Conservation (phyloP, 106 monocot species). For the Platanthera zijinensis region DNA sequence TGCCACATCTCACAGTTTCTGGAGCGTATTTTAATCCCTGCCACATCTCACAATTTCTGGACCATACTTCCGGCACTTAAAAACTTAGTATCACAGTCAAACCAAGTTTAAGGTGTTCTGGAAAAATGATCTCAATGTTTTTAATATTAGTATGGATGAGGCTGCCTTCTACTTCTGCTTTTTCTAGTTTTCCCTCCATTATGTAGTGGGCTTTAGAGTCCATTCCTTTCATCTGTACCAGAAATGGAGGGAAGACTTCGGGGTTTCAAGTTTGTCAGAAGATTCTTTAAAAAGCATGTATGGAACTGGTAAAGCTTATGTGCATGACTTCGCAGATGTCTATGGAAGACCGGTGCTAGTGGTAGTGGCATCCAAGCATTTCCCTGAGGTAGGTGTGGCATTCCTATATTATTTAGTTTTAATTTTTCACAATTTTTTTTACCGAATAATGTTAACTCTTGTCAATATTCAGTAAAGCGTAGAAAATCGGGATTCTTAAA, state of each 20-base stretch:
- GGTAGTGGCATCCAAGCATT: constrained; percentile 87
- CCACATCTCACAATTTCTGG: no score
- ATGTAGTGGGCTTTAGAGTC: background rate
- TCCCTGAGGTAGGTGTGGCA: constrained; percentile 42
- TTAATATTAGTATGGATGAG: background rate
- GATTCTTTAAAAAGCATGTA: constrained; percentile 60
- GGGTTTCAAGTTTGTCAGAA: constrained; percentile 59
- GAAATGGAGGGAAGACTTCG: constrained; percentile 93
- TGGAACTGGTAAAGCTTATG: constrained; percentile 78
- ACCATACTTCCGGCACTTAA: no score
- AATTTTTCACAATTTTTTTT: no score
- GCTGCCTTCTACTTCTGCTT: background rate
- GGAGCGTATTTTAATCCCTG: no score
- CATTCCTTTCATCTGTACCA: constrained; percentile 13
- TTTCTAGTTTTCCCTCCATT: background rate
- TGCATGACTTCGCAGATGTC: constrained; percentile 68
- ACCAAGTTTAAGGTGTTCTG: no score
- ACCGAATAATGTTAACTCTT: no score
- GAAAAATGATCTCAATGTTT: background rate
- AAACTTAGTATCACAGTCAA: no score
- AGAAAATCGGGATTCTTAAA: no score
- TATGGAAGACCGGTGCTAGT: constrained; percentile 79
- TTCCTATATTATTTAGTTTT: background rate
- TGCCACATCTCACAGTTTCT: no score
- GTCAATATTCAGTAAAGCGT: no score